Base-by-base conservation (phyloP, 345 rosid genomes). In the Murraya paniculata region DNA sequence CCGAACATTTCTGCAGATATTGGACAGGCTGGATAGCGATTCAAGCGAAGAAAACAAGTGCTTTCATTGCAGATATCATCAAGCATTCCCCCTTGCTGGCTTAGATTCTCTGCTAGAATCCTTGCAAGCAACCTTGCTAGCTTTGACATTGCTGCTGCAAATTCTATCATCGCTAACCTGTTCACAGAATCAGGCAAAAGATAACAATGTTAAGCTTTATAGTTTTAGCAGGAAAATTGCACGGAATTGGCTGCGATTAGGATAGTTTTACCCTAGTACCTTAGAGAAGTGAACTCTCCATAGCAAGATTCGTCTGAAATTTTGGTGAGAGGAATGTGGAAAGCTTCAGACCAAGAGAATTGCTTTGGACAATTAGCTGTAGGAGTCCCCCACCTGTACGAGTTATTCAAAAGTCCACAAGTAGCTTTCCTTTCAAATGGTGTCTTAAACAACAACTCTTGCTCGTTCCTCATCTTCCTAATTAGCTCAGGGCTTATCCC, bases 321-420 rank as follows among this genome's bases (percentile, higher is more conserved):
- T 79, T 83, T 86, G 9, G 87, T 74, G 22, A 91, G 87, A 73
- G 93, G 91, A 60, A 89, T 77, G 53, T 91, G 95, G 77, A 89
- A 91, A 77, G 93, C 93, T 76, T 91, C 95, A 19, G 88, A 88
- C 95, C 95, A 91, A 3, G 93, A 89, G 81, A 88, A 85, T 33
- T 91, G 91, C 24, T 79, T 60, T 0, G 87, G 85, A 72, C 77
- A 84, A 48, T 84, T 83, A 48, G 93, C 95, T 4, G 82, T 79
- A 1, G 92, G 86, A 4, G 73, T 74, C 0, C 95, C 95, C 95
- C 95, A 91, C 61, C 91, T 82, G 78, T 91, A 91, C 0, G 95
- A 91, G 64, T 88, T 78, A 81, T 85, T 81, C 74, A 91, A 38
- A 30, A 87, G 74, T 9, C 88, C 89, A 67, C 87, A 62, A 5